Percentiles rank a stretch among this genome's conserved stretches.
Conservation (phyloP, 106 monocot genomes). For the Dendrobium officinale region DNA sequence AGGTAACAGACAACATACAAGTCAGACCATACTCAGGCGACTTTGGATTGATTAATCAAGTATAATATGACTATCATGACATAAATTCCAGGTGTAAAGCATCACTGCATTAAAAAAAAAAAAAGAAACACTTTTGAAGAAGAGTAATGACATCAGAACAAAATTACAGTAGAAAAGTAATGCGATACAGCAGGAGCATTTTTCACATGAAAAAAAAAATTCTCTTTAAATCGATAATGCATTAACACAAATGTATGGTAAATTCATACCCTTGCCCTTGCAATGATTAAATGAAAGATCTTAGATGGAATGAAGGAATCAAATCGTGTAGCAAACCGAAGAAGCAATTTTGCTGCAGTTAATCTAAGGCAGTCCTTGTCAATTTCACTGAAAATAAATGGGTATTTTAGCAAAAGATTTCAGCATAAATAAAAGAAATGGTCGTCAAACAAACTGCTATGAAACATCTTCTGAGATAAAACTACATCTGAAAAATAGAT, state of each 20-base stretch:
- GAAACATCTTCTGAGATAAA: background rate
- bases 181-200: background rate
- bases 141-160: background rate
- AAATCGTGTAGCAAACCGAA: constrained; percentile 71
- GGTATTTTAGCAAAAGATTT: background rate
- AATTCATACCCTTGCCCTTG: constrained; percentile 42
- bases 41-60: too few relatives aligned
- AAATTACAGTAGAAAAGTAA: background rate
- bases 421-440: background rate
- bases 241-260: background rate
- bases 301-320: constrained; percentile 72
- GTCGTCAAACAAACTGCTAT: background rate
- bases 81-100: background rate
- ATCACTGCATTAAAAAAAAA: background rate
- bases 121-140: background rate
- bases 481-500: background rate
- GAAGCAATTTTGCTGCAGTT: constrained; percentile 63
- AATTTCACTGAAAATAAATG: constrained; percentile 37
- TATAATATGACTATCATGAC: background rate
- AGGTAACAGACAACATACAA: background rate
- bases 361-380: constrained; percentile 60
- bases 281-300: constrained; percentile 45
- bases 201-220: background rate
- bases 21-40: background rate
- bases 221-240: background rate